Base-by-base conservation (phyloP, 1,139 yeast genomes). In the Candida tetrigidarum region DNA sequence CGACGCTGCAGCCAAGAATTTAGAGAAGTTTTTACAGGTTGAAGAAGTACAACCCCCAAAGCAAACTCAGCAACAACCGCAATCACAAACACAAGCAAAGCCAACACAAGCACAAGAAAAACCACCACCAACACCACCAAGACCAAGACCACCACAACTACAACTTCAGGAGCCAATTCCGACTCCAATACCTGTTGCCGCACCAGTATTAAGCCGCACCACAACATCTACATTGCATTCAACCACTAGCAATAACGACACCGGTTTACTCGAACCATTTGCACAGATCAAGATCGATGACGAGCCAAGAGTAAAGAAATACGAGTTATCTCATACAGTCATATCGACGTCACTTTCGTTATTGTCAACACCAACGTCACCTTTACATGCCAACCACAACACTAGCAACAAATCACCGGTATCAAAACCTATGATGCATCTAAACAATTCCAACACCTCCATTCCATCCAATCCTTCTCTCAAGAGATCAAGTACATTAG, bases 1-100 rank as follows among this genome's bases (percentile, higher is more conserved):
- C 2, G 81, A 77, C 47, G 65, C 69, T 8, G 78, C 84, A 0
- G 63, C 65, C 43, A 61, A 70, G 54, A 66, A 66, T 39, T 66
- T 78, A 46, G 74, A 74, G 46, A 72, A 69, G 44, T 78, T 66
- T 52, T 65, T 76, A 45, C 30, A 27, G 14, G 18, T 5, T 6
- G 20, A 33, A 29, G 32, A 34, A 28, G 41, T 35, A 30, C n/a
- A n/a, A n/a, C n/a, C n/a, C n/a, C n/a, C n/a, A n/a, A n/a, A n/a
- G n/a, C 22, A 26, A 26, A 2, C 3, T 3, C 16, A 20, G 19
- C 16, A 25, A 23, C 16, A 12, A 35, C 4, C 10, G 22, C 12
- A 22, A 23, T 9, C 18, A 23, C 16, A 9, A 11, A 16, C 28
- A n/a, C 37, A 30, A 40, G n/a, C n/a, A n/a, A n/a, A n/a, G n/a